Evolutionary conservation across 73 alveolate species (phyloP).

Genomic region (Tetrahymena malaccensis): DNA sequence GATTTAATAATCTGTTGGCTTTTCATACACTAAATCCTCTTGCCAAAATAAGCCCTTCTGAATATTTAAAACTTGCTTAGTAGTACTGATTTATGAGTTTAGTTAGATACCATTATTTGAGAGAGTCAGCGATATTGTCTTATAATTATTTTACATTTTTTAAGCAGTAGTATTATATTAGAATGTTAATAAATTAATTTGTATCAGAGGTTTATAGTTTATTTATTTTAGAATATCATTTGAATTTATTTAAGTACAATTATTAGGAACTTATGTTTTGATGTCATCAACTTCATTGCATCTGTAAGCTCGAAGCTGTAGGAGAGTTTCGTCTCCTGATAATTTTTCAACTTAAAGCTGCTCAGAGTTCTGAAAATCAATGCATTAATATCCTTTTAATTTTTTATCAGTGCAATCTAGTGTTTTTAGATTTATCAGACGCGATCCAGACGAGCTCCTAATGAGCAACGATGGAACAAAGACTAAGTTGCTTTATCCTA

Average conservation of each 20-base stretch:
- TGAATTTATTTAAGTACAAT: not conserved
- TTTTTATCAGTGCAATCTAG: not conserved
- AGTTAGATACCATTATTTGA: not conserved
- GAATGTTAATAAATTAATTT: not conserved
- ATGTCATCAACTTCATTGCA: not conserved
- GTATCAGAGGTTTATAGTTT: not conserved
- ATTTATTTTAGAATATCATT: not conserved
- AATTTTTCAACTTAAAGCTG: not conserved
- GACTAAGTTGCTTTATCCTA: not conserved
- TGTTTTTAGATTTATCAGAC: not conserved
- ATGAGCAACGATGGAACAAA: not conserved
- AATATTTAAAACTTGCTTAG: not conserved
- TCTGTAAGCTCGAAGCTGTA: not conserved
- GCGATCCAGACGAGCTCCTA: not conserved
- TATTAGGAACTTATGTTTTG: not conserved
- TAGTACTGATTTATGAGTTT: not conserved
- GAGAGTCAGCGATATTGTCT: not conserved
- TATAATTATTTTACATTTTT: not conserved
- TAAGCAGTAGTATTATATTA: not conserved
- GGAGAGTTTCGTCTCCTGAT: not conserved
- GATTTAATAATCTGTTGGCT: not conserved
- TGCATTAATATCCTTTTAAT: not conserved
- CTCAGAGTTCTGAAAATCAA: not conserved
- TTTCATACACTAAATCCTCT: not conserved
- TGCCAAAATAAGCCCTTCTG: not conserved